These are phyloP conservation scores for Podaxis sp. DNA, from an alignment of 768 basidiomycete genomes.

Conservation along the genomic window DNA sequence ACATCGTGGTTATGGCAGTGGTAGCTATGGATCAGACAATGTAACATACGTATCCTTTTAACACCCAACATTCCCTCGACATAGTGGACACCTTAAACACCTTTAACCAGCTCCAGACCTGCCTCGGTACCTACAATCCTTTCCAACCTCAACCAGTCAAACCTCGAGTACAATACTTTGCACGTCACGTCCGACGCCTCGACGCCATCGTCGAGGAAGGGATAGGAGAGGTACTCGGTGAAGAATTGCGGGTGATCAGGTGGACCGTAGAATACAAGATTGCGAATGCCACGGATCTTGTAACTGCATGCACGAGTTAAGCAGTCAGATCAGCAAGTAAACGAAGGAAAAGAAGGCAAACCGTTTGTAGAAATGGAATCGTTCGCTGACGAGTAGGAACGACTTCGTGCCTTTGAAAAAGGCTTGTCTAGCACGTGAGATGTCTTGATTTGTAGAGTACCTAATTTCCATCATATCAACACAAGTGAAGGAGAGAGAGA, in stretches of 20 bases:
- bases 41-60: background rate
- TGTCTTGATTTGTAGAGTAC: constrained; percentile 92
- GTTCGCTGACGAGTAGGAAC: constrained; percentile 89
- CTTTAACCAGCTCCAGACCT: constrained; percentile 43
- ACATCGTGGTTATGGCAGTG: background rate
- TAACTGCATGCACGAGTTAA: constrained; percentile 52
- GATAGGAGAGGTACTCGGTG: constrained; percentile 84
- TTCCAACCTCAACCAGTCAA: constrained; percentile 86
- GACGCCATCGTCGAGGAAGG: constrained; percentile 89
- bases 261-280: constrained; percentile 89
- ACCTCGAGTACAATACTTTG: constrained; percentile 81
- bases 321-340: background rate
- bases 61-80: no score
- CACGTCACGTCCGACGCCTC: constrained; percentile 84
- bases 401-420: constrained; percentile 89
- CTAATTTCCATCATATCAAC: constrained; percentile 34
- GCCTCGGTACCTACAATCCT: constrained; percentile 69
- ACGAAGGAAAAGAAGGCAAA: constrained; percentile 22
- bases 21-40: background rate
- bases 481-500: no score
- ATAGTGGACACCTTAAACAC: constrained; percentile 1
- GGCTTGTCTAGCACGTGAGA: constrained; percentile 87
- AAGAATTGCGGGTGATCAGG: constrained; percentile 93
- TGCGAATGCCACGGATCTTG: constrained; percentile 89
- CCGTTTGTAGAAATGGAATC: constrained; percentile 98